Evolutionary conservation across 352 stramenopile genomes (phyloP).

Genomic region (Globisporangium orthogonon): DNA sequence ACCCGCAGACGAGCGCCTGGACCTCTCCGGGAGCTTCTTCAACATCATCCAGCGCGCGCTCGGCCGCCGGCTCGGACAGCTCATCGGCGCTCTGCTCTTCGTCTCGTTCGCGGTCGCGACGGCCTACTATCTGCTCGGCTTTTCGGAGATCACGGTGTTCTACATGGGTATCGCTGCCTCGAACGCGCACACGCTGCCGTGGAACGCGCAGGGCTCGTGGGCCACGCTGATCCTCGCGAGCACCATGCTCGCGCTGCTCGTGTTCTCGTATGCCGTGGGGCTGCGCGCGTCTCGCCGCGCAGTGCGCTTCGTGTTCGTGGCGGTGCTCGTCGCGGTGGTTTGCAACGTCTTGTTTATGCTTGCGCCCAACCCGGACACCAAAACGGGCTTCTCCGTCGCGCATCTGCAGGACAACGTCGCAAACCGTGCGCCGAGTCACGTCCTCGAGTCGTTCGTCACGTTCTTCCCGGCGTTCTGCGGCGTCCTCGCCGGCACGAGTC

Average conservation of each 20-base stretch:
- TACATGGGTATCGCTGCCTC: conserved; percentile 22
- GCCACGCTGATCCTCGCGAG: conserved; percentile 25
- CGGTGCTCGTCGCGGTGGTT: conserved; percentile 25
- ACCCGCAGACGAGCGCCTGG: conserved; percentile 1
- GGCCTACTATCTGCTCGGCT: conserved; percentile 42
- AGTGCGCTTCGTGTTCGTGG: conserved; percentile 29
- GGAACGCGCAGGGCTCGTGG: conserved; percentile 29
- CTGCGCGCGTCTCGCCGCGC: conserved; percentile 14
- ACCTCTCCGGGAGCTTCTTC: conserved; percentile 21
- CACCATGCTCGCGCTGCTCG: conserved; percentile 18
- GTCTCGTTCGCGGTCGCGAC: conserved; percentile 28
- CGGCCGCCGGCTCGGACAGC: conserved; percentile 23
- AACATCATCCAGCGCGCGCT: conserved; percentile 18
- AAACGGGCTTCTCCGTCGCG: conserved; percentile 21
- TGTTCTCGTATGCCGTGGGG: conserved; percentile 10
- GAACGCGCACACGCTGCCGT: conserved; percentile 21
- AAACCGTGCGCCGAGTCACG: conserved; percentile 7
- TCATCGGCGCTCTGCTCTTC: conserved; percentile 32
- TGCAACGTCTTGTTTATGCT: conserved; percentile 32
- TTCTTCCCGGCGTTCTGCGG: conserved; percentile 44
- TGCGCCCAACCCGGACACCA: conserved; percentile 16
- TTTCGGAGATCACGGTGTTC: conserved; percentile 41
- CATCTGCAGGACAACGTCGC: conserved; percentile 25
- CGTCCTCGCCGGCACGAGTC: conserved; percentile 25
- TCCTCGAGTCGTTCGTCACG: conserved; percentile 30